Base-by-base conservation (phyloP, 73 alveolate species). In the Blepharisma japonicum region DNA sequence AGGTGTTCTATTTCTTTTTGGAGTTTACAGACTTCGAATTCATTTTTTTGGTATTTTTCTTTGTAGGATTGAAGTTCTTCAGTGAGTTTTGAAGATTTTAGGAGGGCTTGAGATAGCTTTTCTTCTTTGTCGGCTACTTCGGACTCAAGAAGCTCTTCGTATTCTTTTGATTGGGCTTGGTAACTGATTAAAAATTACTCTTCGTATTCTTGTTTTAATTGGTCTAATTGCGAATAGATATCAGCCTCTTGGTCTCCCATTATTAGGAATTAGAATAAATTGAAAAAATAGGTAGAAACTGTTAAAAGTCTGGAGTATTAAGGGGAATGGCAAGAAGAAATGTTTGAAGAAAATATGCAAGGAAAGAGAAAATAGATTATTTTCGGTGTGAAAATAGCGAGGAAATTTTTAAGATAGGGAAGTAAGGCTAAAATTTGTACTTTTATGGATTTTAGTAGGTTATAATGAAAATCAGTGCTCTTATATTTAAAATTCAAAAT, bases 1-100 rank as follows among this genome's bases (percentile, higher is more conserved):
- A 70, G 71, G 18, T 45, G 11, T n/a, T 39, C 66, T 0, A 70
- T 70, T 70, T 70, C 56, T 70, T 9, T 9, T 25, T 70, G 80
- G 66, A 14, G 42, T 70, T 25, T 23, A 7, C 25, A 23, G 21
- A 45, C 46, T 70, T 70, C 80, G 11, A 54, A 72, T 70, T 70
- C 56, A 45, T 11, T 70, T 70, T 70, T 23, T 70, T 70, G 66
- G 61, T 70, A 45, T 47, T 47, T 39, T 70, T n/a, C 42, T 70
- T 70, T 70, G 2, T 18, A 7, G 25, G 14, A 14, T 14, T 47
- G 32, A 0, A 70, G 5, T 14, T 70, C 39, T 14, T 45, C 32
- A n/a, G 9, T 0, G 9, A 45, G 38, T n/a, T 39, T 25, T 38
- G 38, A 45, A 45, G 14, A 14, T 70, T 47, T 70, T 70, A 1